Conservation (phyloP, 257 asterid species). For the Solanum phureja region DNA sequence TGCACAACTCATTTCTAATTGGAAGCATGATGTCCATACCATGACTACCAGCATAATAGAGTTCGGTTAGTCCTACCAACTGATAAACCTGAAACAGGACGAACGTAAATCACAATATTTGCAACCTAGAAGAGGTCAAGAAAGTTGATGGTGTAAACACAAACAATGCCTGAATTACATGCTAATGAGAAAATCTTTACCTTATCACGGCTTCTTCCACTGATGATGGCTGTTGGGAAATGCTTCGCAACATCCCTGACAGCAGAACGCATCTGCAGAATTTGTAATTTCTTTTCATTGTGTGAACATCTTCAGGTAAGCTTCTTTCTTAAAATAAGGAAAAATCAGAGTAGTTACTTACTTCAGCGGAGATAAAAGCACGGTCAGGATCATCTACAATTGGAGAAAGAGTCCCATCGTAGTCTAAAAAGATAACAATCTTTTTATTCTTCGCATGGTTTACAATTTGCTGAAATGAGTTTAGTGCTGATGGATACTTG, state of each 20-base stretch:
- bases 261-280: constrained; percentile 13
- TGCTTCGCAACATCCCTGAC: constrained; percentile 9
- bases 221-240: constrained; percentile 14
- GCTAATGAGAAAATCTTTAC: background rate
- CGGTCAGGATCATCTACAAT: constrained; percentile 18
- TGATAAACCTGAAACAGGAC: constrained; percentile 8
- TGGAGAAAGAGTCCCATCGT: constrained; percentile 15
- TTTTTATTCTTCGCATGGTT: background rate
- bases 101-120: background rate
- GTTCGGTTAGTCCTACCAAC: constrained; percentile 14
- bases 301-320: background rate
- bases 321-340: background rate
- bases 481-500: background rate
- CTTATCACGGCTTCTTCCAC: constrained; percentile 20
- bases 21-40: constrained; percentile 19
- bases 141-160: background rate
- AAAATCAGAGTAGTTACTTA: background rate
- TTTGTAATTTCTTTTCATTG: background rate
- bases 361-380: constrained; percentile 13
- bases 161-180: background rate
- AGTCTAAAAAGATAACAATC: constrained; percentile 13
- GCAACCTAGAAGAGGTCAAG: no score
- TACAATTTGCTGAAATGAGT: constrained; percentile 6
- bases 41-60: constrained; percentile 18
- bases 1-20: background rate